Base-by-base conservation (phyloP, 768 basidiomycete species). In the Boletus eberwhitei region DNA sequence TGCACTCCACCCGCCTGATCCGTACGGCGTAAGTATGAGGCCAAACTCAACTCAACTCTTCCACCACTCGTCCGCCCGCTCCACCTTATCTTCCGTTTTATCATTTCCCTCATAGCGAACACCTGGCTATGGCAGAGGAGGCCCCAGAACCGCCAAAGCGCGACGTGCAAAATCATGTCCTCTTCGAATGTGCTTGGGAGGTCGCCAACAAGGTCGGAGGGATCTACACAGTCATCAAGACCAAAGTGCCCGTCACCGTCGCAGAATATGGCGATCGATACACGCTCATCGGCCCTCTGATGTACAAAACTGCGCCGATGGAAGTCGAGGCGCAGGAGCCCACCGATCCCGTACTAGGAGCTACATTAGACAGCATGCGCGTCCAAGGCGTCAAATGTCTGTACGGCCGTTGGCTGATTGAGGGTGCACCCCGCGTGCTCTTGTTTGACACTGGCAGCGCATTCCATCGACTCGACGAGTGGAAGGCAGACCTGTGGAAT, bases 221-320 rank as follows among this genome's bases (percentile, higher is more conserved):
- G 58, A 98, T 98, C 74, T 98, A 98, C 81, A 98, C 96, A 60
- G 96, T 99, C 76, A 97, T 98, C 71, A 98, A 98, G 77, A 98
- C 97, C 48, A 99, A 99, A 71, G 94, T 97, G 53, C 97, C 97
- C 51, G 93, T 99, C 75, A 98, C 97, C 63, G 90, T 95, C 68
- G 85, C 86, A 52, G 97, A 98, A 74, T 98, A 88, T 75, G 94
- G 91, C 66, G 90, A 93, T 74, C 82, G 95, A 66, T 97, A 96
- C 77, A 90, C 87, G 62, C 86, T 99, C 70, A 91, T 99, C 65
- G 97, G 97, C 32, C 97, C 97, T n/a, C 84, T 99, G 59, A 90
- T 87, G 47, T 96, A 98, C 86, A 98, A 98, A 78, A 87, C 91
- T 1, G 96, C 96, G 0, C 95, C 96, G 44, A 94, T 99, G 93